A percentile compares a stretch with the other conserved stretches of the same genome.
These are phyloP conservation scores for Brassica hybrid DNA, from an alignment of 441 rosid genomes.

Conservation along the genomic window DNA sequence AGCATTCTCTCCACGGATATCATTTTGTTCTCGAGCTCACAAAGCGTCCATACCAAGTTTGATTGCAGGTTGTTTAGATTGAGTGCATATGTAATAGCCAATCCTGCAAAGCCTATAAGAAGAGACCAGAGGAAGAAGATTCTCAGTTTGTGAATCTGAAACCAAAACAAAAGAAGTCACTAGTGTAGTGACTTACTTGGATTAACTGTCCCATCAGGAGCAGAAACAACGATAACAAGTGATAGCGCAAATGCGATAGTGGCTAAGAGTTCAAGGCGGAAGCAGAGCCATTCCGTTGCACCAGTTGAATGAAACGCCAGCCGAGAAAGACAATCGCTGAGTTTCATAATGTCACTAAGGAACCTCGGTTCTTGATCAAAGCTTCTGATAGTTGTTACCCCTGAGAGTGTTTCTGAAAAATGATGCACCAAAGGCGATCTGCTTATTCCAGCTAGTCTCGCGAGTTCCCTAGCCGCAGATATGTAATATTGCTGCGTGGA, in stretches of 20 bases:
- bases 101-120: conserved; percentile 73
- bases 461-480: conserved; percentile 79
- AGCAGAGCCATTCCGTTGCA: conserved; percentile 7
- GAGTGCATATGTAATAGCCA: conserved; percentile 83
- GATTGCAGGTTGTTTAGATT: conserved; percentile 76
- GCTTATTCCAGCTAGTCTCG: conserved; percentile 74
- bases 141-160: conserved; percentile 1
- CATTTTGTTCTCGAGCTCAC: conserved; percentile 72
- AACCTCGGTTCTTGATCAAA: conserved; percentile 83
- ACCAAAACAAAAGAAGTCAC: background rate
- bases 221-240: background rate
- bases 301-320: conserved; percentile 59
- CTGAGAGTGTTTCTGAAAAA: conserved; percentile 81
- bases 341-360: conserved; percentile 58
- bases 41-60: conserved; percentile 60
- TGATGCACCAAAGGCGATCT: conserved; percentile 86
- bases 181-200: background rate
- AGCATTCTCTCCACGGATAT: conserved; percentile 92
- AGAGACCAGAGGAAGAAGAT: background rate
- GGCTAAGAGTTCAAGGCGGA: background rate
- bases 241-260: background rate
- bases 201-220: background rate
- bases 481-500: conserved; percentile 60
- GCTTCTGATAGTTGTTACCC: conserved; percentile 80
- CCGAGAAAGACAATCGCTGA: conserved; percentile 62